phyloP scores from a whole-genome alignment of 768 basidiomycete genomes.

The Rubroboletus pulcherrimus region DNA sequence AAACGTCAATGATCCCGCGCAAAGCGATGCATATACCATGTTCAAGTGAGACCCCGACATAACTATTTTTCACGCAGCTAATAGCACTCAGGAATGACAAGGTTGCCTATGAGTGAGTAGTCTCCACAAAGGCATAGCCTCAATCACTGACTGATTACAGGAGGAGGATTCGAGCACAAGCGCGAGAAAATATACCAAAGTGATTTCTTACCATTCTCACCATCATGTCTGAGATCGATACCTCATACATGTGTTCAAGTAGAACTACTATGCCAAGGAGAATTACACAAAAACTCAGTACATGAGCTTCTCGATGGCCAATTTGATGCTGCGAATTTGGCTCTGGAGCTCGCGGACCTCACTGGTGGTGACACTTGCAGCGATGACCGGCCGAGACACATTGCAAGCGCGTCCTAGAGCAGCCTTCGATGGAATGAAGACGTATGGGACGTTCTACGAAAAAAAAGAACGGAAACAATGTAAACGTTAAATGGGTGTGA shows the following conservation, averaged over 20 bases:
- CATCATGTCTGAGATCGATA: not conserved
- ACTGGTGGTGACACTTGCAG: slow-evolving; percentile 94
- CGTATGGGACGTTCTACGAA: slow-evolving; percentile 88
- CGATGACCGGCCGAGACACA: slow-evolving; percentile 91
- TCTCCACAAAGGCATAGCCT: not conserved
- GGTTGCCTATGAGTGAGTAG: slow-evolving; percentile 80
- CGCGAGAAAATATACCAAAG: slow-evolving; percentile 86
- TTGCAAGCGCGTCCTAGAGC: slow-evolving; percentile 95
- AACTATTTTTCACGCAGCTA: slow-evolving; percentile 1
- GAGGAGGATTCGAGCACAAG: slow-evolving; percentile 78
- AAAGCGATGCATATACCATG: slow-evolving; percentile 98
- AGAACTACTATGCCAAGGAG: slow-evolving; percentile 4
- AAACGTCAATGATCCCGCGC: slow-evolving; percentile 96
- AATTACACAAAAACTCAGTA: slow-evolving; percentile 27
- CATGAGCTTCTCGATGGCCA: slow-evolving; percentile 69
- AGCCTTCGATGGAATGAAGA: slow-evolving; percentile 93
- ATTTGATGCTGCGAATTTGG: slow-evolving; percentile 86
- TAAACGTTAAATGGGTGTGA: not conserved
- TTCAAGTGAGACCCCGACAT: slow-evolving; percentile 74
- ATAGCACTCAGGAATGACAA: slow-evolving; percentile 76
- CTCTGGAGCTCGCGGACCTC: slow-evolving; percentile 87
- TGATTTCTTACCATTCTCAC: slow-evolving; percentile 30
- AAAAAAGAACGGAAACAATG: not conserved
- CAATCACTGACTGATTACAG: slow-evolving; percentile 35
- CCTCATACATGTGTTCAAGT: slow-evolving; percentile 10